Evolutionary conservation across 2,329 filamentous ascomycete genomes (phyloP), one percentile per base, ranked within the genome.

Genomic region (Dissoconium aciculare): DNA sequence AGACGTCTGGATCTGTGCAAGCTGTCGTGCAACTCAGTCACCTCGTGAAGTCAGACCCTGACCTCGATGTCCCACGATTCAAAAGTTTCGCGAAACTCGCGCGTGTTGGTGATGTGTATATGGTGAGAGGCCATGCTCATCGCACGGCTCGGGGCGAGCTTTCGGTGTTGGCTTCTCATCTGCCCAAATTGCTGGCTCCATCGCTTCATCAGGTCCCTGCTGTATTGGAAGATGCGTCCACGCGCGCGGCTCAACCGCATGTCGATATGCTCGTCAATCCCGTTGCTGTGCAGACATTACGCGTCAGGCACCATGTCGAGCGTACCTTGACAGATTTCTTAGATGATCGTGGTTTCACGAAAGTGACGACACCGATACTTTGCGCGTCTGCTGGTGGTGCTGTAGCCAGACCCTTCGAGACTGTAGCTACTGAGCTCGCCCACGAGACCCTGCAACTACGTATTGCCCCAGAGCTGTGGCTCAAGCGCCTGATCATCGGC

Each of bases 381-480:
- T 76, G 80, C 5, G 72, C 77, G 27, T 69, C 74, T 29, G 84
- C 85, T 2, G 79, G 84, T n/a, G 89, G 89, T 24, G 89, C 89
- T 4, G 67, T 76, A 23, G 89, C 89, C 2, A 74, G 81, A 28
- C 82, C 89, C 0, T 98, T 98, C 52, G 65, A 75, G 42, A 95
- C 85, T 0, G 59, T 64, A 26, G 76, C 83, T 5, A 81, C 78
- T 1, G 82, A 85, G 49, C 76, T 92, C 37, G 64, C 72, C 3
- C 68, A 76, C 24, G 75, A 71, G 36, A 65, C 73, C 32, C 61
- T 98, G 19, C 71, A 79, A 13, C 64, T 98, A 17, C 71, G 89
- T 28, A 87, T 98, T 45, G 89, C 89, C 3, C 89, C 89, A 1
- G 89, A 98, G 57, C 62, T 98, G 19, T 95, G 84, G 77, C 69